A percentile compares a stretch with the other conserved stretches of the same genome.
phyloP scores from a whole-genome alignment of 1,284 basidiomycete genomes.

The Acaromyces ingoldii region DNA sequence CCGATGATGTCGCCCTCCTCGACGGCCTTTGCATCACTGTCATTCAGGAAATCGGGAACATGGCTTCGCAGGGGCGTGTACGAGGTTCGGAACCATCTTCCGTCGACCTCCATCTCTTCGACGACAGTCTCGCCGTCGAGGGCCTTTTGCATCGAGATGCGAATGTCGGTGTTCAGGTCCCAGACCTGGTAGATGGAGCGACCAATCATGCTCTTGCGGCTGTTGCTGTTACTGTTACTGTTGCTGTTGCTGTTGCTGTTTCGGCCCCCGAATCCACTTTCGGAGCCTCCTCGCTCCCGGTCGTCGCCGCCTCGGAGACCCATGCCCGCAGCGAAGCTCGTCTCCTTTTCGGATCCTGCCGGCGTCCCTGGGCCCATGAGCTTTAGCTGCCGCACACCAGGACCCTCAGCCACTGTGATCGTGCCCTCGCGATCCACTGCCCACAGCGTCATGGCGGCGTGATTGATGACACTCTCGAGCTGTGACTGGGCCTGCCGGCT shows the following conservation, averaged over 20 bases:
- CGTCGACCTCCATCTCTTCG: conserved; percentile 45
- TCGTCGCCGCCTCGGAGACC: background rate
- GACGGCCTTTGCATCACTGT: conserved; percentile 35
- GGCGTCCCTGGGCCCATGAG: conserved; percentile 36
- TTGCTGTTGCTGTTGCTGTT: conserved; percentile 5
- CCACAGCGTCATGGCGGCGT: conserved; percentile 46
- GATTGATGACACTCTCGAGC: conserved; percentile 44
- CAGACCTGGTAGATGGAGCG: conserved; percentile 38
- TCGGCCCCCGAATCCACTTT: too few relatives aligned
- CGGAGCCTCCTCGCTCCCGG: background rate
- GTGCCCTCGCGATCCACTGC: conserved; percentile 35
- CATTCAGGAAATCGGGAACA: conserved; percentile 57
- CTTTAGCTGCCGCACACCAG: conserved; percentile 39
- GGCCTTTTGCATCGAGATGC: conserved; percentile 31
- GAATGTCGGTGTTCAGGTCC: conserved; percentile 33
- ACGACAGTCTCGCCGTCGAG: conserved; percentile 37
- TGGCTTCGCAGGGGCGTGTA: conserved; percentile 36
- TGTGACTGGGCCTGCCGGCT: conserved; percentile 38
- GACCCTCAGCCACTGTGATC: conserved; percentile 44
- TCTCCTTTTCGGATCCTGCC: conserved; percentile 27
- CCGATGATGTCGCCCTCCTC: conserved; percentile 39
- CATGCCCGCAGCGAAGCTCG: conserved; percentile 10
- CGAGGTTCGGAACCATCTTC: conserved; percentile 43
- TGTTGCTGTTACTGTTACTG: conserved; percentile 3
- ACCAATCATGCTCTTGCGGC: conserved; percentile 34